Evolutionary conservation across 208 protist species (phyloP).

Genomic region (Tetramitus jugosus): DNA sequence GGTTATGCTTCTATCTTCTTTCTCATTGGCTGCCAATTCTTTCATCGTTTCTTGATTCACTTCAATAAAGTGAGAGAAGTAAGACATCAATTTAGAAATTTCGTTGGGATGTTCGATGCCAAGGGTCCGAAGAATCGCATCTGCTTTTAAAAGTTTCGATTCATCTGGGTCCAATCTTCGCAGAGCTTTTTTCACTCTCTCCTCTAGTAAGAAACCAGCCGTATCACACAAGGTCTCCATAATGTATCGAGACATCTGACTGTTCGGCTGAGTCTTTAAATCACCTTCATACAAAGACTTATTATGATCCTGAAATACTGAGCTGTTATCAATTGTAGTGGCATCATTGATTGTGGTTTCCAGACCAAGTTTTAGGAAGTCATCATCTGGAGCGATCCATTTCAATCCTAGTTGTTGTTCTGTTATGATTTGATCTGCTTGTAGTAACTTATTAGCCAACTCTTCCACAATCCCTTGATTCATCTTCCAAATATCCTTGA

Average conservation of each 20-base stretch:
- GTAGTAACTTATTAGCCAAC: slow-evolving; percentile 67
- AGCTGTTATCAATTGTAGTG: background rate
- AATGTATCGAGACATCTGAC: background rate
- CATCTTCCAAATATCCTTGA: slow-evolving; percentile 82
- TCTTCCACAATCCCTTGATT: slow-evolving; percentile 78
- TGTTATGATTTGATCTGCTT: slow-evolving; percentile 86
- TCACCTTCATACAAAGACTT: background rate
- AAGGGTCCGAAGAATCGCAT: slow-evolving; percentile 82
- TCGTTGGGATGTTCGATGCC: slow-evolving; percentile 66
- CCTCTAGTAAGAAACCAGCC: slow-evolving; percentile 71
- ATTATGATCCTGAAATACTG: background rate
- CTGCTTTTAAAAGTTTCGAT: slow-evolving; percentile 66
- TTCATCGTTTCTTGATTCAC: slow-evolving; percentile 18
- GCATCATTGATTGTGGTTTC: background rate
- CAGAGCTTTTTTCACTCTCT: slow-evolving; percentile 58
- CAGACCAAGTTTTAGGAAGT: background rate
- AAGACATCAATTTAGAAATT: slow-evolving; percentile 70
- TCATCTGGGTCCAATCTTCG: slow-evolving; percentile 53
- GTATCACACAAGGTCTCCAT: slow-evolving; percentile 63
- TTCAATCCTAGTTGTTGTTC: slow-evolving; percentile 71
- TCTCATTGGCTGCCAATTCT: slow-evolving; percentile 51
- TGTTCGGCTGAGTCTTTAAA: background rate
- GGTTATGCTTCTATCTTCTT: slow-evolving; percentile 47
- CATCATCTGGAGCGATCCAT: slow-evolving; percentile 4
- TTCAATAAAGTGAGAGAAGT: slow-evolving; percentile 45